Evolutionary conservation across 164 flowering plant genomes (phyloP), one percentile per base, ranked within the genome.

Genomic region (Vitis rupestris): DNA sequence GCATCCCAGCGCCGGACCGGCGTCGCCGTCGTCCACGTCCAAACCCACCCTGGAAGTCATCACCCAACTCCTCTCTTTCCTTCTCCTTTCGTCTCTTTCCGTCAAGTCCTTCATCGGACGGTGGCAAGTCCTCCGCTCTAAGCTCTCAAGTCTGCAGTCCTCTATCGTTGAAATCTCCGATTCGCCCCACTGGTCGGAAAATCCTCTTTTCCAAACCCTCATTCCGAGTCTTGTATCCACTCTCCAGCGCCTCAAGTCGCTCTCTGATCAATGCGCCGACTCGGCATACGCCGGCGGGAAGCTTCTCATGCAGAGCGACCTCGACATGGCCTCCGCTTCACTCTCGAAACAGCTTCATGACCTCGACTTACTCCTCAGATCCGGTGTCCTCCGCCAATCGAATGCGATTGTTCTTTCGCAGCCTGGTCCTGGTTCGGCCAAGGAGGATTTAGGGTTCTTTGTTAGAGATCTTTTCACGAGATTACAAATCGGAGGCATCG

Each of bases 271-370:
- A 59, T 86, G 89, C 77, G 61, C 73, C 54, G 79, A 71, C 37
- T 37, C 83, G 9, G 47, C 79, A 48, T 77, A 62, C 79, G 23
- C 74, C 55, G 83, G 81, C 64, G 97, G 97, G 27, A 93, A 93
- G 85, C 90, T 93, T 14, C 77, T 73, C 48, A 81, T 85, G 86
- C 97, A 91, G 81, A 85, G 89, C 84, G 89, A 93, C 78, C 91
- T 93, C 70, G 97, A 90, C 66, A 89, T 90, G 73, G 86, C 86
- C 53, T 61, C 90, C 57, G 69, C 86, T 1, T 72, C 89, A 8
- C 81, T 90, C 65, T 83, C 90, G 14, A 70, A 79, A 23, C 90
- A 80, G 17, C 81, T 81, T 19, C 71, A 75, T 67, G 89, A 90
- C 81, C 74, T 89, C 66, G 93, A 90, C 47, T 79, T 93, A 37